Evolutionary conservation across 805 yeast species (phyloP), one percentile per base, ranked within the genome.

Genomic region (Metschnikowia lochheadii): DNA sequence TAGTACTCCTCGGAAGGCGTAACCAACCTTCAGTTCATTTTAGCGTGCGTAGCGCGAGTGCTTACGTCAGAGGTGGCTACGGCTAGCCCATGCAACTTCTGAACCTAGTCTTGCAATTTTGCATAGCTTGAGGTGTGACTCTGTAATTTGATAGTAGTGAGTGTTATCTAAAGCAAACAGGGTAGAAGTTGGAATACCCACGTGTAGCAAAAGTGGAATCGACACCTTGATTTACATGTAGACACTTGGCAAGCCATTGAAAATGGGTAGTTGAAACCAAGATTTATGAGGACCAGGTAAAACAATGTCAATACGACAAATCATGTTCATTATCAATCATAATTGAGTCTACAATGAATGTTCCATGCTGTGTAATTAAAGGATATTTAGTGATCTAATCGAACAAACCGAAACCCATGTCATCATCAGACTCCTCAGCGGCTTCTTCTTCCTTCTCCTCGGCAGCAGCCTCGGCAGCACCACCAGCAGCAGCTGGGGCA

Each of bases 381-480:
- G 45, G 45, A 31, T 47, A 47, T 23, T 35, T 44, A 51, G 44
- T 20, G 49, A 58, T 40, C 58, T 63, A 63, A 55, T 63, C 67
- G 58, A 63, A 63, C 61, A 63, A 63, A 53, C 67, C 67, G 62
- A 63, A 60, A 45, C 67, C 67, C 67, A 63, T 63, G 64, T 62
- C 67, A 54, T 56, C 59, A 43, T 58, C 61, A 50, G 51, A 50
- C 50, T 60, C 63, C 44, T 54, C 58, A 45, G 56, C 60, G 45
- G 52, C 57, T 51, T 58, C 62, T 46, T 59, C 63, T 42, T 52
- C 63, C 49, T 51, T 59, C 23, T 49, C 62, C 37, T 52, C 64
- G 20, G 51, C 62, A 31, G 56, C 80, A 58, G 77, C 85, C 61
- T 83, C 84, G 61, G 83, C 79, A 64, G 64, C 76, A 49, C 66